phyloP scores from a whole-genome alignment of 345 rosid species.

The Aurinia saxatilis region DNA sequence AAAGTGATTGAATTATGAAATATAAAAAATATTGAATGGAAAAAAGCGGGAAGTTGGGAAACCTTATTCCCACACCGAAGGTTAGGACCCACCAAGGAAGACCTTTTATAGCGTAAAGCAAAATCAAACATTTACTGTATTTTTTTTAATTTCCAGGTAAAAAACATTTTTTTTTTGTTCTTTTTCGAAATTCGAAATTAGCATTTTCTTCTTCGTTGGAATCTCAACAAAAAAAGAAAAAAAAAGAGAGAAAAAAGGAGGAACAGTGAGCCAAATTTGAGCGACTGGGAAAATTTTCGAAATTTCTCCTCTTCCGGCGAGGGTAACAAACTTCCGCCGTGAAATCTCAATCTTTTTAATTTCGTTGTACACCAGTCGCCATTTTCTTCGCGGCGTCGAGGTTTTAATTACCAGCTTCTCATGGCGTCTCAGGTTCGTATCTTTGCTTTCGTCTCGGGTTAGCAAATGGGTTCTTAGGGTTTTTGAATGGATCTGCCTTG shows the following conservation, averaged over 20 bases:
- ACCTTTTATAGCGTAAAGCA: conserved; percentile 20
- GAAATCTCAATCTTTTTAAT: neutral
- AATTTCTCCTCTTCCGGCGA: conserved; percentile 22
- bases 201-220: conserved; percentile 11
- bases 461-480: neutral
- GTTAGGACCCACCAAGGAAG: conserved; percentile 23
- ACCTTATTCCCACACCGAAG: neutral
- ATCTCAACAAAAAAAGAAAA: too few relatives aligned
- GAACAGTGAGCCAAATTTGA: conserved; percentile 19
- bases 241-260: conserved; percentile 13
- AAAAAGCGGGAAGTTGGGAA: conserved; percentile 20
- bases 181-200: conserved; percentile 18
- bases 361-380: too few relatives aligned
- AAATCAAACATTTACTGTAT: conserved; percentile 10
- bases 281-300: conserved; percentile 22
- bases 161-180: neutral
- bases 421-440: conserved; percentile 28
- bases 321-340: conserved; percentile 15
- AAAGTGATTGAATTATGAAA: neutral
- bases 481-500: conserved; percentile 26
- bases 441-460: neutral
- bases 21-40: neutral
- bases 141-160: neutral
- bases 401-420: conserved; percentile 6
- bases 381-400: conserved; percentile 2